These are phyloP conservation scores for Penicillium sp. DNA, from an alignment of 2,329 filamentous ascomycete species.

Conservation along the genomic window DNA sequence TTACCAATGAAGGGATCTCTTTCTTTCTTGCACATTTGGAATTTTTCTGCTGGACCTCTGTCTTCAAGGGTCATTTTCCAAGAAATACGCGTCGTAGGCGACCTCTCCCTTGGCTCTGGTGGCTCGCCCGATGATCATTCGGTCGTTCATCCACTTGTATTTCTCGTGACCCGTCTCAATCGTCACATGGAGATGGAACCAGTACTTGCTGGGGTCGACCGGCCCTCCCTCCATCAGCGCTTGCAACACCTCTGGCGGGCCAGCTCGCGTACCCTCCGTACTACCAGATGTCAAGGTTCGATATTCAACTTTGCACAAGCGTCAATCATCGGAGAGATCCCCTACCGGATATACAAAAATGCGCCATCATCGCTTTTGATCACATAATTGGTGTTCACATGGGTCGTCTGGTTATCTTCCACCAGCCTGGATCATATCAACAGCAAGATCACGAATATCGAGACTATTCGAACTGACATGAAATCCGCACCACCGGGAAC, in stretches of 20 bases:
- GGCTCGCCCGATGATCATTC: slow-evolving; percentile 30
- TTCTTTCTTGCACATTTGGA: no score
- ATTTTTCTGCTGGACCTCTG: no score
- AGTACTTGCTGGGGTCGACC: slow-evolving; percentile 28
- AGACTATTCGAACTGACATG: slow-evolving; percentile 18
- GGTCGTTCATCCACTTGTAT: slow-evolving; percentile 32
- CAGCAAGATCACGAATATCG: neutral
- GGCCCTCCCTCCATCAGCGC: slow-evolving; percentile 30
- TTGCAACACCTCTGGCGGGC: slow-evolving; percentile 28
- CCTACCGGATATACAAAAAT: slow-evolving; percentile 29
- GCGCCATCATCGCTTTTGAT: slow-evolving; percentile 32
- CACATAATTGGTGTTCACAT: slow-evolving; percentile 32
- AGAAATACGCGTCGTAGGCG: slow-evolving; percentile 32
- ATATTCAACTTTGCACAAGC: neutral
- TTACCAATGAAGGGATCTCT: neutral
- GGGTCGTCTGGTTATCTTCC: slow-evolving; percentile 30
- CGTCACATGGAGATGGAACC: slow-evolving; percentile 33
- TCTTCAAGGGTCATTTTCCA: slow-evolving; percentile 24
- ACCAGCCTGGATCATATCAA: slow-evolving; percentile 23
- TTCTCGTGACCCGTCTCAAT: slow-evolving; percentile 30
- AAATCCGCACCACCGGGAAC: slow-evolving; percentile 32
- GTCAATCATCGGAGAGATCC: neutral
- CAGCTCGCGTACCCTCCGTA: slow-evolving; percentile 31
- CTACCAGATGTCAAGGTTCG: slow-evolving; percentile 5
- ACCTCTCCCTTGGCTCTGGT: slow-evolving; percentile 29